Evolutionary conservation across 83 land plant genomes (phyloP).

Genomic region (Larix sibirica): DNA sequence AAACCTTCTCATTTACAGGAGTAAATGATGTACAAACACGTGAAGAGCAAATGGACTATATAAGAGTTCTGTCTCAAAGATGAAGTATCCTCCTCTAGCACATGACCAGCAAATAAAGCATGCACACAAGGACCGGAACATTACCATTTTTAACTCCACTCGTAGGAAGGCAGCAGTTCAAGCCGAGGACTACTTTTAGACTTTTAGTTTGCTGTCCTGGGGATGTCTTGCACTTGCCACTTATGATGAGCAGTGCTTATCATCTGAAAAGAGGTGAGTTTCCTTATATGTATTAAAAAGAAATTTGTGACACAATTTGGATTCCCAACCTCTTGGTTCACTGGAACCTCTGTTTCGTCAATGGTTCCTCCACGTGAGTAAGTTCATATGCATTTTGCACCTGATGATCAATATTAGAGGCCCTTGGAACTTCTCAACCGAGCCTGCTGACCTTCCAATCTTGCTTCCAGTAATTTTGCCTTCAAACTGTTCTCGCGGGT

Average conservation of each 20-base stretch:
- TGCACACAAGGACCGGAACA: not conserved
- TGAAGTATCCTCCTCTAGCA: not conserved
- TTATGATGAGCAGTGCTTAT: not conserved
- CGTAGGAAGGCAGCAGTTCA: not conserved
- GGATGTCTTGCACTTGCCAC: not conserved
- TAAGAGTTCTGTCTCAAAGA: not conserved
- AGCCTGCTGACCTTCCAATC: conserved; percentile 50
- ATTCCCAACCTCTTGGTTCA: conserved; percentile 3
- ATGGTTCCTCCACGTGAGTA: not conserved
- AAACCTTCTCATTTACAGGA: conserved; percentile 7
- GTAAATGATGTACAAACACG: conserved; percentile 7
- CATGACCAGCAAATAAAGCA: not conserved
- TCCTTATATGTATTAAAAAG: not conserved
- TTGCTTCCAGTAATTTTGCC: conserved; percentile 78
- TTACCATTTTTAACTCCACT: not conserved
- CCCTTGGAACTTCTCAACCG: conserved; percentile 38
- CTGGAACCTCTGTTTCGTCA: not conserved
- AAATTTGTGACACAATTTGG: not conserved
- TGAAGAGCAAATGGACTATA: not conserved
- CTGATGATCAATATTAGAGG: conserved; percentile 20
- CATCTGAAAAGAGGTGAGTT: not conserved
- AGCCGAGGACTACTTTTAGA: no score
- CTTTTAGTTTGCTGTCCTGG: not conserved
- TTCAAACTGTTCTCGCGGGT: conserved; percentile 55
- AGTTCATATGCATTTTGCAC: not conserved